These are phyloP conservation scores for Phytophthora crassamura DNA, from an alignment of 352 stramenopile species.

Conservation along the genomic window DNA sequence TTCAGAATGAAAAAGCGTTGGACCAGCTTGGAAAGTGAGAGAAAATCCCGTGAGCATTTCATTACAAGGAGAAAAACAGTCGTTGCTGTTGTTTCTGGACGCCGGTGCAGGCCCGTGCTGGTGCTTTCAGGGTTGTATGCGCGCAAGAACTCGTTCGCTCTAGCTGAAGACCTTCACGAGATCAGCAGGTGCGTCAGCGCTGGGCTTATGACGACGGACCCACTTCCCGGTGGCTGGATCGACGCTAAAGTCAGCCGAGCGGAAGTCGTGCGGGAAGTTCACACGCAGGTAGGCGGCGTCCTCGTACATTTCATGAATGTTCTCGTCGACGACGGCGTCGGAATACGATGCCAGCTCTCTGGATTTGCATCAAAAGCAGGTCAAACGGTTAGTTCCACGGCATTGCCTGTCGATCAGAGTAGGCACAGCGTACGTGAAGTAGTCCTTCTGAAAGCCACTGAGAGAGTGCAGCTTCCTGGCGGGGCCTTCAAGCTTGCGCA, in stretches of 20 bases:
- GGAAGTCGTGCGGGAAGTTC: constrained; percentile 69
- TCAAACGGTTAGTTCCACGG: constrained; percentile 5
- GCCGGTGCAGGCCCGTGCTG: neutral
- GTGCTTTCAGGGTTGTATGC: neutral
- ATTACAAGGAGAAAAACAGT: constrained; percentile 2
- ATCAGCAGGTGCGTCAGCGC: constrained; percentile 5
- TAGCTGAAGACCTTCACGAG: constrained; percentile 35
- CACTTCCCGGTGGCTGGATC: constrained; percentile 48
- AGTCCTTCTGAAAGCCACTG: too few species aligned
- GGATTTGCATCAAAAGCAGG: constrained; percentile 3
- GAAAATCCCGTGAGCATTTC: neutral
- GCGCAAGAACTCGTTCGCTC: neutral
- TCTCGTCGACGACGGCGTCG: constrained; percentile 39
- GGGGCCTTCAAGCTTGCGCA: constrained; percentile 43
- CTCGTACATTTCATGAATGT: constrained; percentile 66
- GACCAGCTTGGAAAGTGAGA: neutral
- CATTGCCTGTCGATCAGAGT: too few species aligned
- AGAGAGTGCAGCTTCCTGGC: too few species aligned
- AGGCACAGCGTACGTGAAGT: too few species aligned
- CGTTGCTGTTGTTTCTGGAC: neutral
- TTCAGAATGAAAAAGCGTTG: constrained; percentile 25
- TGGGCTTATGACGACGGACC: constrained; percentile 37
- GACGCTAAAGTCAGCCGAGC: constrained; percentile 60
- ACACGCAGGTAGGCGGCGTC: constrained; percentile 58
- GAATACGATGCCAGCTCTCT: constrained; percentile 45